Evolutionary conservation across 495 filamentous ascomycete species (phyloP), one percentile per base, ranked within the genome.

Genomic region (Neurospora cerealis): DNA sequence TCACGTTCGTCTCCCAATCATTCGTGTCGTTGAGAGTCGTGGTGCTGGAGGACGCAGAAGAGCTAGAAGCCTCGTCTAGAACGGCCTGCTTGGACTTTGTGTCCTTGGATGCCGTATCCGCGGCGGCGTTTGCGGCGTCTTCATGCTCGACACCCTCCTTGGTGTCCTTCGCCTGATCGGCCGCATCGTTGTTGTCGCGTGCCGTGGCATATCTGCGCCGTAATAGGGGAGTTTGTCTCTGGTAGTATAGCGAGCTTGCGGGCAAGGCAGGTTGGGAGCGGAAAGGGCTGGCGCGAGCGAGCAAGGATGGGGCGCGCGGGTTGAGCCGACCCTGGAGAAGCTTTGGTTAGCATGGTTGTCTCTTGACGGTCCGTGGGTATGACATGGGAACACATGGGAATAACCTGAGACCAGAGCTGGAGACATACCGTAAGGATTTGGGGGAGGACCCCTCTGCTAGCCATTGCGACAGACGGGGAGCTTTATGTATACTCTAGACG

Each of bases 1-100:
- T 86, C 4, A 91, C 91, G 73, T 94, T 90, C 24, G 93, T 89
- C 74, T 97, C 94, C 94, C 94, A 97, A 78, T 85, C 82, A 44
- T 80, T 80, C 41, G 77, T 78, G 38, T 84, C 79, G 28, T 80
- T 75, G 46, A 78, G 79, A n/a, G 72, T 75, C 44, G 79, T 77
- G 38, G 76, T 74, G 41, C 74, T 73, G 40, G 80, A 75, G 24
- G 79, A 70, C 36, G 74, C 76, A 24, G 79, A 79, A 36, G 81
- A 73, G 60, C 70, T 72, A 1, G 77, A 70, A 1, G 80, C 80
- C 71, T 81, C 78, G 70, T 74, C 75, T 42, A 74, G 70, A 9
- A 79, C 13, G 8, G 77, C 75, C 70, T 78, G 28, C 15, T 76
- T 69, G 21, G 79, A 80, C 71, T 73, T 75, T 28, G 75, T 78